Evolutionary conservation across 1,284 basidiomycete species (phyloP), one percentile per base, ranked within the genome.

Genomic region (Tilletia caries): DNA sequence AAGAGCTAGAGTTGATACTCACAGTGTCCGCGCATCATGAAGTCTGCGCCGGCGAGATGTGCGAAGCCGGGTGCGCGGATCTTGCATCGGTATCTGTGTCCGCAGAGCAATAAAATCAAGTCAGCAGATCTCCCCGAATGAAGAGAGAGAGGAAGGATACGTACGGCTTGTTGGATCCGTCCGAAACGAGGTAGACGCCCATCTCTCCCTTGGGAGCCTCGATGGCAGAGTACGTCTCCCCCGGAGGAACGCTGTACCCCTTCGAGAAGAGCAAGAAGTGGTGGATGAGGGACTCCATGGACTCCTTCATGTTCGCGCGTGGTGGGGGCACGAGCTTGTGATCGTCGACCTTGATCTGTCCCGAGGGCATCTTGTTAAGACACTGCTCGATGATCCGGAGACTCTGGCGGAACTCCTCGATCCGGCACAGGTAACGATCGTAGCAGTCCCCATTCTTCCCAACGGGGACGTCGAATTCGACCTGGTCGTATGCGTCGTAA

Each of bases 121-220:
- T 2, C 10, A 41, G 18, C 48, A 18, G 48, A 50, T 18, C 20
- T 6, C 10, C 12, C 8, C 2, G 20, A 50, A 50, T n/a, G 48
- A 50, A 50, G 41, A 50, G 48, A 41, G 1, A 10, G 37, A 41
- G 37, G 15, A 0, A 10, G 6, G 34, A 4, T 5, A 62, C 58
- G 32, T 29, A 83, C 43, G 81, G 81, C 48, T 80, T 72, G 78
- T 83, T 82, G 70, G 78, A 74, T 52, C 81, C 81, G 71, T 83
- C 79, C 6, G 79, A 79, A 34, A 83, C 81, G 54, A 83, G 75
- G 75, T 83, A 83, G 65, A 83, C 81, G 32, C 82, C 84, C 95
- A 98, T 98, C 86, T 98, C 94, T 72, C 95, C 95, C 86, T 98
- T 98, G 69, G 95, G 95, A 23, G 95, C 95, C 86, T 98, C 95